Base-by-base conservation (phyloP, 2,329 filamentous ascomycete genomes). In the Aspergillus sp. region DNA sequence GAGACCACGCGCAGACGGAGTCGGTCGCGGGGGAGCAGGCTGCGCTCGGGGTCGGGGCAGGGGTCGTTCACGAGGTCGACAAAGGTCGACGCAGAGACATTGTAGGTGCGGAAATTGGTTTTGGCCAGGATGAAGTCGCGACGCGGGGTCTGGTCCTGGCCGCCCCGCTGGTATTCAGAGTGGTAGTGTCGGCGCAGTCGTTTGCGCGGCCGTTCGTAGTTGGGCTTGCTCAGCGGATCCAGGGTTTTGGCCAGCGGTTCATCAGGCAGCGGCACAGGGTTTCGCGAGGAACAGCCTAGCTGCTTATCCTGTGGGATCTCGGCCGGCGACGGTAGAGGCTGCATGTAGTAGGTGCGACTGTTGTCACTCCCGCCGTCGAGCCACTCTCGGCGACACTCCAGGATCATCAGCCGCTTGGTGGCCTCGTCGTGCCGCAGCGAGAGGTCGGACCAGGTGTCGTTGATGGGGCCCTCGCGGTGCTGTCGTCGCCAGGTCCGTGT, bases 331-430 rank as follows among this genome's bases (percentile, higher is more conserved):
- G 64, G 62, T 9, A 77, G 64, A 4, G 69, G 66, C 40, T 76
- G 69, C 10, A 75, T 82, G 66, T 91, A 91, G 62, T 86, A 89
- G 0, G 82, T 88, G 21, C 88, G 79, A 38, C 79, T 76, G 52
- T 84, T 84, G 20, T 78, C 79, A 52, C 83, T 85, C 19, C 76
- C 74, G 25, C 78, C 79, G 45, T 76, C 64, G 9, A 71, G 76
- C 84, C 86, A 91, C 66, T 91, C 88, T 21, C 84, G 85, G 13
- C 88, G 79, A 25, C 81, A 81, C 67, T 92, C 88, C 0, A 89
- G 70, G 16, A 89, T 84, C 47, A 81, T 75, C 1, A 88, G 69
- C 13, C 77, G 68, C 1, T 83, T 82, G 0, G 80, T 85, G 10
- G 62, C 61, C 54, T 89, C 84, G 53, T 89, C 82, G 31, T 75